phyloP scores from a whole-genome alignment of 805 yeast species.

The Kluyveromyces nonfermentans region DNA sequence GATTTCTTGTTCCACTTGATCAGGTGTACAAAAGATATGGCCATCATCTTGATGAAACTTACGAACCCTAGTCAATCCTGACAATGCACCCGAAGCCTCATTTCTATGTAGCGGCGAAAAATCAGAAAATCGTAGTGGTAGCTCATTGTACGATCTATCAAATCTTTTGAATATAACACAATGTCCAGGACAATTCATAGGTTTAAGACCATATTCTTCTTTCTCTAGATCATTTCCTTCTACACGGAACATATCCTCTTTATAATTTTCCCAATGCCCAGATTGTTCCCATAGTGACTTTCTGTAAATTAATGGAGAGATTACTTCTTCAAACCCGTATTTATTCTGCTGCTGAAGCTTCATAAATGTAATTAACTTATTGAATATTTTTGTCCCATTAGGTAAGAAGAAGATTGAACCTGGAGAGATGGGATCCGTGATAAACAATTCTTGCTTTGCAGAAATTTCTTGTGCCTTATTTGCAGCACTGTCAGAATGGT shows the following conservation, averaged over 20 bases:
- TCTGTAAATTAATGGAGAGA: slow-evolving; percentile 83
- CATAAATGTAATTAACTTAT: slow-evolving; percentile 73
- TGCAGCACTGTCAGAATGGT: slow-evolving; percentile 8
- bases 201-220: slow-evolving; percentile 72
- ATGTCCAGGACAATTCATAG: slow-evolving; percentile 96
- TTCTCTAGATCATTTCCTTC: slow-evolving; percentile 39
- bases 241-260: slow-evolving; percentile 89
- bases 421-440: slow-evolving; percentile 75
- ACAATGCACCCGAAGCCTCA: slow-evolving; percentile 88
- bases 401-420: slow-evolving; percentile 91
- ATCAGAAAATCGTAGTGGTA: slow-evolving; percentile 80
- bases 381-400: slow-evolving; percentile 81
- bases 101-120: slow-evolving; percentile 89
- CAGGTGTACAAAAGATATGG: slow-evolving; percentile 79
- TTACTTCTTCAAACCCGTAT: slow-evolving; percentile 84
- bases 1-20: slow-evolving; percentile 72
- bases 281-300: slow-evolving; percentile 79
- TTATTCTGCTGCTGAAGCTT: slow-evolving; percentile 57
- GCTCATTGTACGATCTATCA: slow-evolving; percentile 73
- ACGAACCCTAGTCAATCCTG: slow-evolving; percentile 88
- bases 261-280: slow-evolving; percentile 94
- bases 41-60: slow-evolving; percentile 98
- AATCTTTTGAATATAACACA: slow-evolving; percentile 70
- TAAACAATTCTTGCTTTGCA: slow-evolving; percentile 61
- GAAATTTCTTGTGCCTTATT: slow-evolving; percentile 36